Evolutionary conservation across 2,329 filamentous ascomycete species (phyloP).

Genomic region (Plenodomus tracheiphilus): DNA sequence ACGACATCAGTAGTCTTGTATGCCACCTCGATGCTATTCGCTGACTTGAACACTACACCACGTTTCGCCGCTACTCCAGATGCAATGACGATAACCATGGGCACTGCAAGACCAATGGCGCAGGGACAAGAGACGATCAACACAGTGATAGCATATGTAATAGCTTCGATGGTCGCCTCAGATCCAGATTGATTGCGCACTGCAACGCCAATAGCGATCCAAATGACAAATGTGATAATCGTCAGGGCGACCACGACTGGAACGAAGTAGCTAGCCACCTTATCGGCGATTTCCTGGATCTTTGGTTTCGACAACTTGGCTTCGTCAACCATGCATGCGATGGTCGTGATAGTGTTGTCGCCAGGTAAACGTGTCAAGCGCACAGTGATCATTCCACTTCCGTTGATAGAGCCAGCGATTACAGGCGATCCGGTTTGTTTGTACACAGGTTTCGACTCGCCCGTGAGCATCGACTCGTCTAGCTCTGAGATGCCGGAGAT

Average conservation of each 20-base stretch:
- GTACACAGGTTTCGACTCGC: conserved; percentile 64
- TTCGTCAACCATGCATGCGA: conserved; percentile 72
- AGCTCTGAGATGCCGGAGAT: conserved; percentile 65
- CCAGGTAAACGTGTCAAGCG: conserved; percentile 64
- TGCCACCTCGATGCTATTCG: conserved; percentile 64
- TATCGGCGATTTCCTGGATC: conserved; percentile 70
- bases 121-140: conserved; percentile 81
- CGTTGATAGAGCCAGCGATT: conserved; percentile 66
- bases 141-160: conserved; percentile 73
- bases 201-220: conserved; percentile 62
- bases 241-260: conserved; percentile 64
- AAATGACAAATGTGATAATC: conserved; percentile 63
- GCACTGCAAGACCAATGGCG: conserved; percentile 73
- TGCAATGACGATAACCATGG: conserved; percentile 77
- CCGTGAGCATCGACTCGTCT: conserved; percentile 78
- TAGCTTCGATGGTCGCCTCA: conserved; percentile 61
- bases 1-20: conserved; percentile 67
- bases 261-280: conserved; percentile 70
- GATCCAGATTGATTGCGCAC: conserved; percentile 44
- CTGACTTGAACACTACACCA: conserved; percentile 73
- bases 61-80: conserved; percentile 65
- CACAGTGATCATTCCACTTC: conserved; percentile 55
- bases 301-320: conserved; percentile 70
- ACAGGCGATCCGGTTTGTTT: conserved; percentile 60
- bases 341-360: conserved; percentile 72